phyloP scores from a whole-genome alignment of 306 rosid species.

The Dryas drummondii region DNA sequence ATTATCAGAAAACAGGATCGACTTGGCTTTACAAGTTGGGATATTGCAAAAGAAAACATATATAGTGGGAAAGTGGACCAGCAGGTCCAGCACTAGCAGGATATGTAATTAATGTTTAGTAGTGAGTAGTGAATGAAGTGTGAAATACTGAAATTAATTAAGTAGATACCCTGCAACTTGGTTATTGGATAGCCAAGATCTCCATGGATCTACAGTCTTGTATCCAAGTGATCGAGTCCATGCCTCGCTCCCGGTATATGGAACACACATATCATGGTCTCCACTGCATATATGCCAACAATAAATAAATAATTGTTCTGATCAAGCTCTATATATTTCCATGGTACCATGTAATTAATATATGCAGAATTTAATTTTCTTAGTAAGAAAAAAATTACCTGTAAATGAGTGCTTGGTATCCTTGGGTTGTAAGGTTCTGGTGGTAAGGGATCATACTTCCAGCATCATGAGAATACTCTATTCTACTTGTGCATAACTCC shows the following conservation, averaged over 20 bases:
- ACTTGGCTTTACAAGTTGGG: too few species aligned
- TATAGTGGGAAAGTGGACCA: too few species aligned
- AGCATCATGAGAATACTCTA: conserved; percentile 33
- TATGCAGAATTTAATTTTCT: too few species aligned
- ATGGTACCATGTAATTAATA: too few species aligned
- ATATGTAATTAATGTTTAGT: too few species aligned
- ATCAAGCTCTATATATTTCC: too few species aligned
- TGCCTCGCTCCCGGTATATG: conserved; percentile 70
- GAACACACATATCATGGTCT: conserved; percentile 86
- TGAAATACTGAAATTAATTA: too few species aligned
- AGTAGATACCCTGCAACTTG: conserved; percentile 63
- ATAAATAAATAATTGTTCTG: too few species aligned
- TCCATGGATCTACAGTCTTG: conserved; percentile 57
- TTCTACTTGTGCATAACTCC: conserved; percentile 56
- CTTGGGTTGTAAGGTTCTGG: conserved; percentile 47
- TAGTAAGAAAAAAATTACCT: conserved; percentile 29
- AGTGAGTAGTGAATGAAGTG: too few species aligned
- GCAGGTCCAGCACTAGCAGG: too few species aligned
- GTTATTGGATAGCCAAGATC: conserved; percentile 46
- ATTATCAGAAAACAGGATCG: not conserved
- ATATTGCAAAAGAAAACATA: too few species aligned
- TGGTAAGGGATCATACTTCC: conserved; percentile 88
- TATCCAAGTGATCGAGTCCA: conserved; percentile 76
- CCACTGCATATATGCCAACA: conserved; percentile 40
- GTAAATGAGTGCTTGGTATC: conserved; percentile 59